Evolutionary conservation across 352 stramenopile genomes (phyloP).

Genomic region (Saprolegnia diclina): DNA sequence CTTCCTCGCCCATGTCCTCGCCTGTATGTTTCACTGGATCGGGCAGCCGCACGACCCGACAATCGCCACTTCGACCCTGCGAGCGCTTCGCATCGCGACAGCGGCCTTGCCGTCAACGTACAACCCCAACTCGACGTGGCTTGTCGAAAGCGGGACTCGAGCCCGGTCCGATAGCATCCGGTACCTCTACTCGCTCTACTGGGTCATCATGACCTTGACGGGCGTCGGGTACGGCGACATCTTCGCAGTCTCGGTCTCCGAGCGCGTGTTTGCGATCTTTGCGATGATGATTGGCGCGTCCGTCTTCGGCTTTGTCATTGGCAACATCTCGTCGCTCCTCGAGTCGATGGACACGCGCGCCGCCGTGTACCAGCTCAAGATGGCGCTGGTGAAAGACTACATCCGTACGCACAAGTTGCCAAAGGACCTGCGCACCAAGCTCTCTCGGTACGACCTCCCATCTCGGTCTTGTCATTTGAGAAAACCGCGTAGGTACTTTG

Average conservation of each 20-base stretch:
- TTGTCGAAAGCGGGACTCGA: slow-evolving; percentile 32
- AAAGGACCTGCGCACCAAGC: slow-evolving; percentile 42
- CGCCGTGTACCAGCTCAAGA: slow-evolving; percentile 66
- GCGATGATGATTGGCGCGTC: slow-evolving; percentile 67
- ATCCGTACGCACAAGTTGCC: slow-evolving; percentile 73
- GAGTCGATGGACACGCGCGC: slow-evolving; percentile 67
- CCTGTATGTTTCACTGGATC: slow-evolving; percentile 76
- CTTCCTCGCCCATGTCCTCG: slow-evolving; percentile 62
- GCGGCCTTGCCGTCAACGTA: background rate
- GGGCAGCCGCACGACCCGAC: slow-evolving; percentile 34
- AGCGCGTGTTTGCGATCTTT: slow-evolving; percentile 64
- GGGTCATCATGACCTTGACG: slow-evolving; percentile 71
- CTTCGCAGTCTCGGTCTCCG: slow-evolving; percentile 56
- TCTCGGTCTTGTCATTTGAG: background rate
- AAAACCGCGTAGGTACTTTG: slow-evolving; percentile 44
- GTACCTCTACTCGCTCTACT: slow-evolving; percentile 83
- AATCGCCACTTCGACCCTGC: background rate
- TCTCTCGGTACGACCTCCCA: background rate
- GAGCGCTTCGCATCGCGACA: background rate
- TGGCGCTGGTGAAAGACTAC: slow-evolving; percentile 83
- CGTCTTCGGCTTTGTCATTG: slow-evolving; percentile 77
- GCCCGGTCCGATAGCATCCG: slow-evolving; percentile 33
- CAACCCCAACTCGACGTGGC: slow-evolving; percentile 37
- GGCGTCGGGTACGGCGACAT: slow-evolving; percentile 82
- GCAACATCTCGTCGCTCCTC: slow-evolving; percentile 78